Conservation (phyloP, 2,329 filamentous ascomycete species). For the Juglanconis sp. region DNA sequence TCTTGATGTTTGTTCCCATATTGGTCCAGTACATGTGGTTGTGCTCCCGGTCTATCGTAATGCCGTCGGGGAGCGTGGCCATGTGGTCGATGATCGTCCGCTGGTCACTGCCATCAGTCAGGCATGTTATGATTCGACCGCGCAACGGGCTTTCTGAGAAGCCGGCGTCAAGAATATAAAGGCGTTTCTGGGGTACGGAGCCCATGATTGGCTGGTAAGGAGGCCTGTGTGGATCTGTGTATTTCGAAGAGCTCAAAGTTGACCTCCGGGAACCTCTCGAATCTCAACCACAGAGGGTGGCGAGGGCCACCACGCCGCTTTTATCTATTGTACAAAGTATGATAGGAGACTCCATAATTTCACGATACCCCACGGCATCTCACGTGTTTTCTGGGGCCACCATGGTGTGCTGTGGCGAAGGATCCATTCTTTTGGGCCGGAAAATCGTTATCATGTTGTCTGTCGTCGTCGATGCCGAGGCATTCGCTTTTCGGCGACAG, state of each 20-base stretch:
- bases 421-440: background rate
- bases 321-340: background rate
- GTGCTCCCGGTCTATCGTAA: constrained; percentile 32
- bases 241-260: background rate
- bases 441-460: too few relatives aligned
- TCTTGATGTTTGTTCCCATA: constrained; percentile 40
- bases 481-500: too few relatives aligned
- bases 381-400: background rate
- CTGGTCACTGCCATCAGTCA: constrained; percentile 21
- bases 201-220: constrained; percentile 6
- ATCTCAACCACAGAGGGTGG: background rate
- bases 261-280: background rate
- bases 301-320: background rate
- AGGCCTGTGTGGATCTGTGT: too few relatives aligned
- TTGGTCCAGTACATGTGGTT: constrained; percentile 47
- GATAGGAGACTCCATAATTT: background rate
- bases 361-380: background rate
- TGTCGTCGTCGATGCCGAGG: too few relatives aligned
- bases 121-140: constrained; percentile 22
- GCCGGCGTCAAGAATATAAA: constrained; percentile 30
- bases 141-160: constrained; percentile 19
- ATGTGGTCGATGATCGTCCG: constrained; percentile 25
- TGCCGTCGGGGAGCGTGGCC: constrained; percentile 39
- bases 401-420: background rate
- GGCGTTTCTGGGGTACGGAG: constrained; percentile 5